A percentile compares a stretch with the other conserved stretches of the same genome.
phyloP scores from a whole-genome alignment of 345 rosid genomes.

The Kandelia obovata region DNA sequence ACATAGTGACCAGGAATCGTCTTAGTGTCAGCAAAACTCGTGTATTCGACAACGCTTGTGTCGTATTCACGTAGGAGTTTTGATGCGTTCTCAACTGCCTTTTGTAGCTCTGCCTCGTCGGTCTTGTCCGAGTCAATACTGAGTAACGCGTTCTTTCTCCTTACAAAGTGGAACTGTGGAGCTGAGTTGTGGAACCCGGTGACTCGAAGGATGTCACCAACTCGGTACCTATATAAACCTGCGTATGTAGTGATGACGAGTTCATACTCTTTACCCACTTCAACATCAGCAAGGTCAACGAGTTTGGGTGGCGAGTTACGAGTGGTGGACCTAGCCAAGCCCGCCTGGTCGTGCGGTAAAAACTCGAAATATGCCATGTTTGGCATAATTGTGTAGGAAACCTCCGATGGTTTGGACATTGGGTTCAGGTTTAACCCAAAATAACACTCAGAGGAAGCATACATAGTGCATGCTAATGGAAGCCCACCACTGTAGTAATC shows the following conservation, averaged over 20 bases:
- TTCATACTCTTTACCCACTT: slow-evolving; percentile 39
- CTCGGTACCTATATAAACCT: slow-evolving; percentile 38
- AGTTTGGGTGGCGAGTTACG: slow-evolving; percentile 27
- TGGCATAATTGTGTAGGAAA: slow-evolving; percentile 45
- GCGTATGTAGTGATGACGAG: slow-evolving; percentile 41
- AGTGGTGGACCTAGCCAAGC: background rate
- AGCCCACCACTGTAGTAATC: slow-evolving; percentile 36
- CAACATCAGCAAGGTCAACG: slow-evolving; percentile 39
- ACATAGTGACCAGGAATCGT: slow-evolving; percentile 45
- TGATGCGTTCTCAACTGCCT: slow-evolving; percentile 36
- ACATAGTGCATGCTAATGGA: slow-evolving; percentile 43
- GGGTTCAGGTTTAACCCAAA: slow-evolving; percentile 40
- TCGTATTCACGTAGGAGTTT: slow-evolving; percentile 21
- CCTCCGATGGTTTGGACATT: slow-evolving; percentile 38
- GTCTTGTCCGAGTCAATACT: slow-evolving; percentile 47
- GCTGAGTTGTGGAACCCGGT: slow-evolving; percentile 41
- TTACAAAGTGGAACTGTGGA: slow-evolving; percentile 36
- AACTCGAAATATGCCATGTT: slow-evolving; percentile 47
- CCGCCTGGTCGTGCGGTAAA: slow-evolving; percentile 23
- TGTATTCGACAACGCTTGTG: slow-evolving; percentile 40
- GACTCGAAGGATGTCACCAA: slow-evolving; percentile 39
- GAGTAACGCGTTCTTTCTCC: slow-evolving; percentile 39
- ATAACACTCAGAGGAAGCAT: slow-evolving; percentile 44
- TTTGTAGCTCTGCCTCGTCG: slow-evolving; percentile 39
- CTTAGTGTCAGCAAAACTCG: slow-evolving; percentile 37